A percentile compares a stretch with the other conserved stretches of the same genome.
Evolutionary conservation across 2,329 filamentous ascomycete genomes (phyloP).

Genomic region (Massarina eburnea): DNA sequence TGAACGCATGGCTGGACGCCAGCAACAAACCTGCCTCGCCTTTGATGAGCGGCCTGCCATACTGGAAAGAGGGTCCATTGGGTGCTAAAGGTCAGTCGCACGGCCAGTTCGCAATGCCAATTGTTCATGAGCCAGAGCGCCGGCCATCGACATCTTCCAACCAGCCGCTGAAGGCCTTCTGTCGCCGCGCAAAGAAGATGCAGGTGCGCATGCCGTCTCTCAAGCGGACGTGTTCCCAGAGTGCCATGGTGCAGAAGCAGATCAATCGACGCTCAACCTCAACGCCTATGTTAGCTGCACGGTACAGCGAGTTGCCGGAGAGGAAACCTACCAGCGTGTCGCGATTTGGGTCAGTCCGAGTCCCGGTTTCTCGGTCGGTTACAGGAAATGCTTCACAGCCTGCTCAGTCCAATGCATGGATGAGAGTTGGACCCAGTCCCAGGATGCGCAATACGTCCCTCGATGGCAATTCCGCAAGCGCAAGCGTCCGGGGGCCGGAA

Average conservation of each 20-base stretch:
- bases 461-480: slow-evolving; percentile 14
- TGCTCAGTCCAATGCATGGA: background rate
- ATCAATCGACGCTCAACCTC: slow-evolving; percentile 27
- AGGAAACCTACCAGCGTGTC: slow-evolving; percentile 9
- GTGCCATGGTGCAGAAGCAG: slow-evolving; percentile 13
- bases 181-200: slow-evolving; percentile 29
- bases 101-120: slow-evolving; percentile 32
- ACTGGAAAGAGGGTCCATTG: slow-evolving; percentile 30
- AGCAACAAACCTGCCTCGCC: slow-evolving; percentile 29
- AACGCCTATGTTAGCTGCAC: slow-evolving; percentile 22
- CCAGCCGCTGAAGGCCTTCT: slow-evolving; percentile 26
- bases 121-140: slow-evolving; percentile 13
- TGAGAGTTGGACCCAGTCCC: slow-evolving; percentile 4
- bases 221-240: slow-evolving; percentile 20
- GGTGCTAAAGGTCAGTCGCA: slow-evolving; percentile 7
- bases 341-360: slow-evolving; percentile 13
- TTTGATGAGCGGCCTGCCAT: slow-evolving; percentile 37
- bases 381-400: slow-evolving; percentile 7
- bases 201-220: slow-evolving; percentile 34
- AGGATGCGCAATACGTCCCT: slow-evolving; percentile 5
- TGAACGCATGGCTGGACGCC: slow-evolving; percentile 38
- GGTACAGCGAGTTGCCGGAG: slow-evolving; percentile 14
- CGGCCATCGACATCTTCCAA: slow-evolving; percentile 19
- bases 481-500: slow-evolving; percentile 15
- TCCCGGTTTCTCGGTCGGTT: slow-evolving; percentile 6